Evolutionary conservation across 202 grass and related monocot genomes (phyloP).

Genomic region (Hordeum pubiflorum): DNA sequence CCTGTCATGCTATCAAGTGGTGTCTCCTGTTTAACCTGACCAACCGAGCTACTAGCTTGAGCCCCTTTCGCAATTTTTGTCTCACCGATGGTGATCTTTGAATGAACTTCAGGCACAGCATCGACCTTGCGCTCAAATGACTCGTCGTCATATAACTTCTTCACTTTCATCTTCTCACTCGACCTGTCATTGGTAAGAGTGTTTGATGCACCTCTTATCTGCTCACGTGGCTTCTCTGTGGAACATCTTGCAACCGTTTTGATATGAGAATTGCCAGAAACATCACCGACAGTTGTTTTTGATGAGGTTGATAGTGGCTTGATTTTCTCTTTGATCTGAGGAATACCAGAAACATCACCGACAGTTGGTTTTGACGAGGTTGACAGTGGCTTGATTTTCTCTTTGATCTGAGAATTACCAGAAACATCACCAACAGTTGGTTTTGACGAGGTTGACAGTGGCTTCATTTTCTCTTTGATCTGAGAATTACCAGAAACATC

Average conservation of each 20-base stretch:
- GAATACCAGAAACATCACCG: conserved; percentile 17
- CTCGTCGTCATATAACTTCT: not conserved
- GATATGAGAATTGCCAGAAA: conserved; percentile 18
- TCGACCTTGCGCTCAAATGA: conserved; percentile 35
- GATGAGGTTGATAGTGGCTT: conserved; percentile 13
- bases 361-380: conserved; percentile 11
- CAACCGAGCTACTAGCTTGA: conserved; percentile 13
- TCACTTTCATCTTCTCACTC: conserved; percentile 3
- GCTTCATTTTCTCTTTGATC: conserved; percentile 29
- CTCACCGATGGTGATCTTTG: conserved; percentile 6
- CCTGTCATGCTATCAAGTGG: conserved; percentile 22
- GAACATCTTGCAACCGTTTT: conserved; percentile 27
- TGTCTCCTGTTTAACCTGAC: conserved; percentile 31
- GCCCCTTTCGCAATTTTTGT: conserved; percentile 15
- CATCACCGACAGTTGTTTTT: conserved; percentile 18
- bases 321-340: conserved; percentile 22
- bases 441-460: conserved; percentile 1
- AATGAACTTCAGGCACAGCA: conserved; percentile 14
- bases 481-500: conserved; percentile 20
- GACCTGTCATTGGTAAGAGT: conserved; percentile 18
- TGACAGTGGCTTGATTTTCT: conserved; percentile 11
- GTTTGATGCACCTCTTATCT: not conserved
- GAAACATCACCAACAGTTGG: conserved; percentile 17
- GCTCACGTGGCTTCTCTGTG: conserved; percentile 24
- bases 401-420: conserved; percentile 25